These are phyloP conservation scores for Hebeloma cylindrosporum DNA, from an alignment of 768 basidiomycete genomes.

Conservation along the genomic window DNA sequence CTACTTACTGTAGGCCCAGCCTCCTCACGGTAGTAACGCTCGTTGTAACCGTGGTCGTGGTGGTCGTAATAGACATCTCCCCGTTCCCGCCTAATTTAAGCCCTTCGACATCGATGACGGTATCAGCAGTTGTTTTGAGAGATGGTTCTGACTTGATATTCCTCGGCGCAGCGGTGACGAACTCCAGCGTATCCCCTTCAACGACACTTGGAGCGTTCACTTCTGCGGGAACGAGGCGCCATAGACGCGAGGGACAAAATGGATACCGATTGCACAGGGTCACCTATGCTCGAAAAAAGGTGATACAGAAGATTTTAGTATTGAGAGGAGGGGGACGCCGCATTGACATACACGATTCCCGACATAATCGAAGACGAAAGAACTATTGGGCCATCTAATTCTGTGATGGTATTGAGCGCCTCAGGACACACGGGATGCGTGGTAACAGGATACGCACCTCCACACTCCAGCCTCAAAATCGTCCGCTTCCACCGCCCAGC, in stretches of 20 bases:
- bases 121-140: conserved; percentile 20
- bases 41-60: conserved; percentile 31
- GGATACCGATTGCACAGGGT: conserved; percentile 19
- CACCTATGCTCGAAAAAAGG: conserved; percentile 13
- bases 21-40: conserved; percentile 27
- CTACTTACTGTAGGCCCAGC: too few species aligned
- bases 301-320: background rate
- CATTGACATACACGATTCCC: conserved; percentile 11
- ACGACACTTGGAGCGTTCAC: background rate
- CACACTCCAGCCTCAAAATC: conserved; percentile 21
- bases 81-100: conserved; percentile 25
- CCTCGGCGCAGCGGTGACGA: conserved; percentile 5
- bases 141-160: conserved; percentile 3
- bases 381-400: conserved; percentile 26
- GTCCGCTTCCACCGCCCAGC: conserved; percentile 29
- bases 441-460: conserved; percentile 16
- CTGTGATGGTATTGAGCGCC: conserved; percentile 9
- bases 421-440: too few species aligned
- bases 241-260: conserved; percentile 17
- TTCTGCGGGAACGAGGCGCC: conserved; percentile 21
- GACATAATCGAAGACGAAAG: conserved; percentile 20
- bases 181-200: background rate
- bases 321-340: background rate
- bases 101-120: conserved; percentile 23
- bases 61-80: conserved; percentile 30